Evolutionary conservation across 148 eudicot genomes (phyloP).

Genomic region (Polygonum maritimum): DNA sequence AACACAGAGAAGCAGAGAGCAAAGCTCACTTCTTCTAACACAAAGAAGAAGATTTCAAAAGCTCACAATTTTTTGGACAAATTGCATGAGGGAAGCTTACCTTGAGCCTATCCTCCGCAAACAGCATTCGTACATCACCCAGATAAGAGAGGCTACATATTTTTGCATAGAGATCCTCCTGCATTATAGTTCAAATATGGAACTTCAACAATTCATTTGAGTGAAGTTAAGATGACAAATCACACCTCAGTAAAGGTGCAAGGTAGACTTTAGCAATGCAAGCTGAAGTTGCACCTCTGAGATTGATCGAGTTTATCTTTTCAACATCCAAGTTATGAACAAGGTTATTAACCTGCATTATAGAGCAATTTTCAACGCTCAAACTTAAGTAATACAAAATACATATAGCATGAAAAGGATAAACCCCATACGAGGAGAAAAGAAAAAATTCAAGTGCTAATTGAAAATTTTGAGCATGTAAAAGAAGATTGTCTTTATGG

Average conservation of each 20-base stretch:
- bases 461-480: not conserved
- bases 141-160: slow-evolving; percentile 85
- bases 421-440: not conserved
- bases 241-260: slow-evolving; percentile 67
- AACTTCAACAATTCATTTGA: slow-evolving; percentile 5
- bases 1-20: too few relatives aligned
- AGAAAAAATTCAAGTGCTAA: slow-evolving; percentile 10
- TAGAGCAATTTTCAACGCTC: not conserved
- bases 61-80: not conserved
- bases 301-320: slow-evolving; percentile 45
- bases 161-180: slow-evolving; percentile 79
- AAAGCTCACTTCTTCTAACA: too few relatives aligned
- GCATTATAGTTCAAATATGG: slow-evolving; percentile 17
- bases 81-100: slow-evolving; percentile 23
- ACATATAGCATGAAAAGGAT: not conserved
- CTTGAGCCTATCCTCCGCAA: slow-evolving; percentile 93
- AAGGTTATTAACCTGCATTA: slow-evolving; percentile 47
- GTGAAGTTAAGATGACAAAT: slow-evolving; percentile 12
- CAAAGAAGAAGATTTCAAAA: too few relatives aligned
- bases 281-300: slow-evolving; percentile 85
- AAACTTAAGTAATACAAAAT: not conserved
- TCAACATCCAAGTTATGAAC: slow-evolving; percentile 56
- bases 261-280: slow-evolving; percentile 72
- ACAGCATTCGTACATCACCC: slow-evolving; percentile 93
- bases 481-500: not conserved